Conservation (phyloP, 2,329 filamentous ascomycete species). For the Pezicula rhizophila region DNA sequence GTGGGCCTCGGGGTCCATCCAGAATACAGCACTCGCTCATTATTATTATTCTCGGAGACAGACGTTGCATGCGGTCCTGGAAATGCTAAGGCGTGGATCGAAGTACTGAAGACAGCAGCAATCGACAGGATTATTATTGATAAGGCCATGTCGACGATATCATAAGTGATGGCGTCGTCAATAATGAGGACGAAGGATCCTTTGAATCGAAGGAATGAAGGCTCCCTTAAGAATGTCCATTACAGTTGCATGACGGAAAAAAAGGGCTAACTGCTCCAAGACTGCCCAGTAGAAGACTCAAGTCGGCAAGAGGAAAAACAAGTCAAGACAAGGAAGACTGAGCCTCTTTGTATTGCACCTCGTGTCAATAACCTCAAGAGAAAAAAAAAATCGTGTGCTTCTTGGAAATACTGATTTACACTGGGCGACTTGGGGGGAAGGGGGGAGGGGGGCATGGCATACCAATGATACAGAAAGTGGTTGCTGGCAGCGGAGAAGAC, state of each 20-base stretch:
- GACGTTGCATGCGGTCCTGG: neutral
- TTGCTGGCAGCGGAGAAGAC: too few species aligned
- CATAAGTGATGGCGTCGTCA: neutral
- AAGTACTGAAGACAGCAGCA: neutral
- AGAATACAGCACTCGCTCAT: constrained; percentile 7
- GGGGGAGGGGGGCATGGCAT: too few species aligned
- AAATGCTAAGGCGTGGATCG: neutral
- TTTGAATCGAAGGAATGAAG: neutral
- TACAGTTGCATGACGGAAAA: neutral
- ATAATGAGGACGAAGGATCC: neutral
- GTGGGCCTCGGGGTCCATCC: constrained; percentile 33
- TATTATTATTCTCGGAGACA: neutral
- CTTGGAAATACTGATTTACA: too few species aligned
- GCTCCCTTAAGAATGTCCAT: neutral
- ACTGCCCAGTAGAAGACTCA: neutral
- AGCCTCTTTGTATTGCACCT: too few species aligned
- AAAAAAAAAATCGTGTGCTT: too few species aligned
- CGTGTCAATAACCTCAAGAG: too few species aligned
- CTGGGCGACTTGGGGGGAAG: too few species aligned
- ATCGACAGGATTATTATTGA: neutral
- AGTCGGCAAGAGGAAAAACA: neutral
- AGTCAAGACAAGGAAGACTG: neutral
- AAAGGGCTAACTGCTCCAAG: neutral
- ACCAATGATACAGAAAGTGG: too few species aligned
- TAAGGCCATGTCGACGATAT: neutral